A percentile compares a stretch with the other conserved stretches of the same genome.
Evolutionary conservation across 306 rosid genomes (phyloP).

Genomic region (Trifolium dubium): DNA sequence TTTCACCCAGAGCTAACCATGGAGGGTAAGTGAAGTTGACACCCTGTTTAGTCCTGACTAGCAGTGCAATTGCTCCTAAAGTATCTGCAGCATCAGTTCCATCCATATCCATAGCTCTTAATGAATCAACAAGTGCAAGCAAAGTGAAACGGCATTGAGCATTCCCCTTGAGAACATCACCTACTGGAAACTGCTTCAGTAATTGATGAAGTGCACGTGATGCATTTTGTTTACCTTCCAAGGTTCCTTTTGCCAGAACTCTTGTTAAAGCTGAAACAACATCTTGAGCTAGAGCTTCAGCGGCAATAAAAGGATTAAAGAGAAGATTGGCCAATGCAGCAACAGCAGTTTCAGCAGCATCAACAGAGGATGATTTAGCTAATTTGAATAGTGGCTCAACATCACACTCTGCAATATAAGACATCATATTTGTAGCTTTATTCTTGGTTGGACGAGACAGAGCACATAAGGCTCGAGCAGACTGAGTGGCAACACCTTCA

Average conservation of each 20-base stretch:
- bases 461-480: constrained; percentile 92
- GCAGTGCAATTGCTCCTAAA: constrained; percentile 79
- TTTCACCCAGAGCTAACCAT: constrained; percentile 72
- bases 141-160: constrained; percentile 71
- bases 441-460: constrained; percentile 78
- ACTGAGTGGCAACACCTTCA: constrained; percentile 92
- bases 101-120: constrained; percentile 64
- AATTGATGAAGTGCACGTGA: constrained; percentile 87
- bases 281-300: constrained; percentile 79
- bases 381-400: constrained; percentile 80
- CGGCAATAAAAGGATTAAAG: constrained; percentile 78
- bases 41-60: constrained; percentile 75
- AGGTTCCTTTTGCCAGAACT: constrained; percentile 84
- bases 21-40: constrained; percentile 58
- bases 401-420: constrained; percentile 78
- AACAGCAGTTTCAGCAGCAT: constrained; percentile 90
- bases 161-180: constrained; percentile 72
- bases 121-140: constrained; percentile 81
- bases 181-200: constrained; percentile 78
- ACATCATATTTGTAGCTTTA: constrained; percentile 65
- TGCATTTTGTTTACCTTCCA: constrained; percentile 85
- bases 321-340: constrained; percentile 96
- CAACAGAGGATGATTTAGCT: constrained; percentile 90
- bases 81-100: constrained; percentile 76
- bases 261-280: constrained; percentile 81